Evolutionary conservation across 2,329 filamentous ascomycete species (phyloP), one percentile per base, ranked within the genome.

Genomic region (Pseudonectria foliicola): DNA sequence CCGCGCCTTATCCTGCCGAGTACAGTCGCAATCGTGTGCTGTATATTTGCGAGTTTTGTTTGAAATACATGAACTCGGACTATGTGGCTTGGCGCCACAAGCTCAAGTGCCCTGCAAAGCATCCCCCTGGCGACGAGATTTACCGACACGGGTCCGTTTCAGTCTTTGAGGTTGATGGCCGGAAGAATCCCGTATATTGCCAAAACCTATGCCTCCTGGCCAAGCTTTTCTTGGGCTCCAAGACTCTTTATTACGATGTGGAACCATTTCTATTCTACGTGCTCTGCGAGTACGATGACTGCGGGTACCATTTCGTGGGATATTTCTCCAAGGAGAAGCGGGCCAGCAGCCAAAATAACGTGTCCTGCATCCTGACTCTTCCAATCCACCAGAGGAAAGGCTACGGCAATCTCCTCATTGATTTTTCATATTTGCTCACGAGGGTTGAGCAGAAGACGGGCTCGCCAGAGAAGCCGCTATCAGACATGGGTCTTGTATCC

Each of bases 311-410:
- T 57, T 92, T 98, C 48, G 90, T 96, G 16, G 92, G 92, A n/a
- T 98, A 98, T 57, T 98, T 98, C 53, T 96, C 92, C 33, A 98
- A 98, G 59, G 92, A 98, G 64, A 98, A 98, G 64, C 75, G 93
- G 28, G 83, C 87, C 3, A 90, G 86, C 60, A 94, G 88, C 42
- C 82, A 89, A 50, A 96, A 98, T 61, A 98, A 98, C 46, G 92
- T 98, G 31, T 95, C 88, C 7, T 98, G 92, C 61, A 98, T 98
- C 49, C 67, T 98, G 31, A 95, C 94, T 4, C 68, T 98, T 26
- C 92, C 92, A 0, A 95, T 96, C 35, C 92, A 96, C 56, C 90
- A 95, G 64, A 82, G 93, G 36, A 95, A 95, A 60, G 92, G 92
- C 38, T 98, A 96, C 50, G 92, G 93, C 6, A 90, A 95, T 53